A percentile compares a stretch with the other conserved stretches of the same genome.
Conservation (phyloP, 2,329 filamentous ascomycete genomes). For the Fusarium longipes region DNA sequence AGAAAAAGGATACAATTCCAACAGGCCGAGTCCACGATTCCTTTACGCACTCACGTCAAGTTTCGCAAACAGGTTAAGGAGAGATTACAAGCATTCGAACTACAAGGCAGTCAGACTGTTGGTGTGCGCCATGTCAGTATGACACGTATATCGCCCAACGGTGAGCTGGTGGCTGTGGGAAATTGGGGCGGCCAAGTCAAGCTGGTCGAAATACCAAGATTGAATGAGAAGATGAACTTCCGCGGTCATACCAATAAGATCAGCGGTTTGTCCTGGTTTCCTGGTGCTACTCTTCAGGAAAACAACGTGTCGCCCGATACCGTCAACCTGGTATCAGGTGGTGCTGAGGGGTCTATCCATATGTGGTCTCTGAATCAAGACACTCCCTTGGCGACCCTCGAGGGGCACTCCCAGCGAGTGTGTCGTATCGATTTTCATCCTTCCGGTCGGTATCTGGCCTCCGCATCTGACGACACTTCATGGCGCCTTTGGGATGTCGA, state of each 20-base stretch:
- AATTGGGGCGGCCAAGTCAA: conserved; percentile 94
- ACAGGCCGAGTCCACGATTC: conserved; percentile 82
- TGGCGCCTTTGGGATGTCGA: conserved; percentile 97
- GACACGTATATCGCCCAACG: conserved; percentile 88
- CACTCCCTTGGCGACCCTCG: conserved; percentile 82
- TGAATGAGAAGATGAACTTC: conserved; percentile 80
- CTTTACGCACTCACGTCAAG: conserved; percentile 89
- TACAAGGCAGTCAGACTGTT: conserved; percentile 93
- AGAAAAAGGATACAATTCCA: conserved; percentile 81
- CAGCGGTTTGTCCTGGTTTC: conserved; percentile 91
- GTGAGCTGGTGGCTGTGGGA: conserved; percentile 84
- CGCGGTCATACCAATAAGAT: conserved; percentile 90
- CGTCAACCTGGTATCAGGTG: conserved; percentile 90
- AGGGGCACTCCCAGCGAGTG: conserved; percentile 87
- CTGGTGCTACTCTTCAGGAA: conserved; percentile 78
- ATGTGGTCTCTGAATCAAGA: conserved; percentile 91
- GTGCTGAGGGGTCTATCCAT: conserved; percentile 86
- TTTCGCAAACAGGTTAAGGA: conserved; percentile 92
- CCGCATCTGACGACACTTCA: conserved; percentile 94
- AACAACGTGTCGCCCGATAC: conserved; percentile 76
- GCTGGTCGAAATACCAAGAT: conserved; percentile 82
- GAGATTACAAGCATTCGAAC: conserved; percentile 81
- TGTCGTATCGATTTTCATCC: conserved; percentile 96
- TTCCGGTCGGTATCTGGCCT: conserved; percentile 88
- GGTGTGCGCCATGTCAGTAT: conserved; percentile 93